Percentiles rank a stretch among this genome's conserved stretches.
phyloP scores from a whole-genome alignment of 176 grass and related monocot species.

The barley (Hordeum vulgare) region MorexV3_pseudomolecules_assembly NC_058524.1:43829384-43829883 shows the following conservation, averaged over 20 bases:
- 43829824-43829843: constrained; percentile 72
- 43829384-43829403: constrained; percentile 68
- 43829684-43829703: constrained; percentile 95
- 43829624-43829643: constrained; percentile 88
- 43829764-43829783: constrained; percentile 65
- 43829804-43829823: constrained; percentile 78
- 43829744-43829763: too few relatives aligned
- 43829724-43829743: constrained; percentile 63
- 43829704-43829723: constrained; percentile 75
- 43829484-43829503: constrained; percentile 78
- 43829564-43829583: constrained; percentile 75
- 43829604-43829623: constrained; percentile 74
- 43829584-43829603: constrained; percentile 55
- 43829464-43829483: constrained; percentile 44
- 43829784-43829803: constrained; percentile 61
- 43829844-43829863: constrained; percentile 86
- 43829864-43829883: constrained; percentile 69
- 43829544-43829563: constrained; percentile 72
- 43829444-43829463: constrained; percentile 57
- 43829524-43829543: constrained; percentile 65
- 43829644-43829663: constrained; percentile 78
- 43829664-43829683: constrained; percentile 87
- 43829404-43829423: constrained; percentile 68
- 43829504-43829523: constrained; percentile 89
- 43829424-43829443: constrained; percentile 44